Base-by-base conservation (phyloP, 805 yeast genomes). In the Kuraishia hungarica region DNA sequence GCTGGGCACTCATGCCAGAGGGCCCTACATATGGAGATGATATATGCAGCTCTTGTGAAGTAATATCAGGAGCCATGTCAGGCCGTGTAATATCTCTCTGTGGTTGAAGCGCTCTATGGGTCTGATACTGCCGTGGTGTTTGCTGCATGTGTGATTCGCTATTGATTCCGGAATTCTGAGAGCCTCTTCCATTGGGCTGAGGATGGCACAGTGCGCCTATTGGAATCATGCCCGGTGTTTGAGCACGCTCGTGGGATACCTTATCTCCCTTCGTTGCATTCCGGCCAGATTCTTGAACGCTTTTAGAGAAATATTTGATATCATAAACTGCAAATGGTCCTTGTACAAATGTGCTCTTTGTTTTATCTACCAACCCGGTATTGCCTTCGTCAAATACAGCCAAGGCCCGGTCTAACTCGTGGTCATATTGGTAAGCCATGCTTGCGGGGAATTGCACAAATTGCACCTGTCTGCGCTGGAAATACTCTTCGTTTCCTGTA, bases 391-490 rank as follows among this genome's bases (percentile, higher is more conserved):
- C 55, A 22, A 64, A 26, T 22, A 39, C 24, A 19, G 72, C 73
- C n/a, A 80, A 58, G 19, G 64, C 71, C 0, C 59, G 58, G 56
- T 72, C 76, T 55, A 81, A 61, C 54, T 74, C 74, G 5, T 64
- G 66, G 58, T 71, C 72, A 15, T 75, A 74, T 10, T 66, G 59
- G 58, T 76, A 79, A 6, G 54, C 56, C 68, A 69, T 63, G 2
- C 52, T 53, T 8, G 58, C 55, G 0, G 80, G 75, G 58, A 74
- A 80, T 51, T 59, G 60, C 60, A 75, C 77, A 43, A 78, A 68
- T 3, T 73, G 78, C 20, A 81, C 68, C 39, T 69, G 72, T 28
- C 83, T 66, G 58, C 84, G 67, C 66, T 73, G 78, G 56, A 71
- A 72, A 52, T 63, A 52, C 20, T 58, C 52, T 7, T 53, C 59